Percentiles rank a stretch among this genome's conserved stretches.
Evolutionary conservation across 768 basidiomycete genomes (phyloP).

Genomic region (Pluteus cervinus): DNA sequence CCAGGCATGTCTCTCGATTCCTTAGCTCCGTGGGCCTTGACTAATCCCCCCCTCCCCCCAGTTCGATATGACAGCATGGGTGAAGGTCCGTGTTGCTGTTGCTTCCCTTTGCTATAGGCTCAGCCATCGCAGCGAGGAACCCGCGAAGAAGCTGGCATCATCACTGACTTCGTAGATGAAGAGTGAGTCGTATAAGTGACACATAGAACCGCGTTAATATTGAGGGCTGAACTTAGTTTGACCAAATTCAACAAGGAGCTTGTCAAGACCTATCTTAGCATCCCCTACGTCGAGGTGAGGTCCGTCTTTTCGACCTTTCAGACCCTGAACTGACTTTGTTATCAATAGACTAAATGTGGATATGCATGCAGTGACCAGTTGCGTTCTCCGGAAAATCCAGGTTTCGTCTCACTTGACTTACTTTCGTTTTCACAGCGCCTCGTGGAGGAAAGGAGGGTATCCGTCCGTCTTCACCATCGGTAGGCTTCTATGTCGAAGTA

Average conservation of each 20-base stretch:
- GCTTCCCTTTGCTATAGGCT: conserved; percentile 10
- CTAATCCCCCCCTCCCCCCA: conserved; percentile 21
- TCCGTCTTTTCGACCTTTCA: not conserved
- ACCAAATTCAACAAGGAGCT: conserved; percentile 77
- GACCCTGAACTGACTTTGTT: conserved; percentile 9
- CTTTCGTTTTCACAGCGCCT: conserved; percentile 41
- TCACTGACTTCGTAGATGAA: conserved; percentile 76
- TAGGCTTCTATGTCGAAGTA: conserved; percentile 25
- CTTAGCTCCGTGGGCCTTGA: conserved; percentile 7
- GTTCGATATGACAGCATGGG: conserved; percentile 96
- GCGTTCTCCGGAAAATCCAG: conserved; percentile 23
- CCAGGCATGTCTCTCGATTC: conserved; percentile 42
- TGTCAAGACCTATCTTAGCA: conserved; percentile 73
- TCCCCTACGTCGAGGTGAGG: conserved; percentile 66
- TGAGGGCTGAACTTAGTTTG: too few relatives aligned
- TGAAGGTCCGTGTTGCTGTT: conserved; percentile 49
- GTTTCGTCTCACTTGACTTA: conserved; percentile 3
- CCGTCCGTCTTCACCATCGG: conserved; percentile 81
- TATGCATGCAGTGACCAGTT: conserved; percentile 95
- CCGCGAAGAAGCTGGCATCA: conserved; percentile 74
- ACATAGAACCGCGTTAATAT: too few relatives aligned
- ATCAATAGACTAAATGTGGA: conserved; percentile 72
- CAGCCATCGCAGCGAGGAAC: conserved; percentile 45
- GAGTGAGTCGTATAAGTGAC: conserved; percentile 28
- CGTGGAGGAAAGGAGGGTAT: conserved; percentile 84